phyloP scores from a whole-genome alignment of 2,329 filamentous ascomycete species.

The Fusarium virguliforme region DNA sequence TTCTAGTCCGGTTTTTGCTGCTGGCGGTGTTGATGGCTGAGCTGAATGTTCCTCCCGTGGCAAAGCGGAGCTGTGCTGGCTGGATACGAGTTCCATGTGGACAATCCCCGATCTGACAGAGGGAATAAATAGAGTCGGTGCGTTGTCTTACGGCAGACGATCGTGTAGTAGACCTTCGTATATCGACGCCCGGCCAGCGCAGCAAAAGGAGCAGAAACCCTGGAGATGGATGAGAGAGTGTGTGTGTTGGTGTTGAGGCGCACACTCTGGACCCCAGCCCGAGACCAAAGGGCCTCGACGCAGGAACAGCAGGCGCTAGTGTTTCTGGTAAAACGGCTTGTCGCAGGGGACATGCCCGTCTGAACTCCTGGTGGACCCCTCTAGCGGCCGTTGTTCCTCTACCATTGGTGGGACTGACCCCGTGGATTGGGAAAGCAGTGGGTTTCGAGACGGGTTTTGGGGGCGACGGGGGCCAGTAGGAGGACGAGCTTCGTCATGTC shows the following conservation, averaged over 20 bases:
- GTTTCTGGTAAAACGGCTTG: conserved; percentile 53
- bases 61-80: conserved; percentile 16
- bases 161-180: neutral
- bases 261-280: conserved; percentile 6
- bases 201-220: conserved; percentile 28
- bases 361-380: conserved; percentile 13
- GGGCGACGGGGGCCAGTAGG: conserved; percentile 33
- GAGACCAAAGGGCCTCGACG: conserved; percentile 37
- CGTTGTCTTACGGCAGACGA: conserved; percentile 6
- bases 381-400: neutral
- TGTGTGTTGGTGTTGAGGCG: conserved; percentile 29
- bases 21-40: conserved; percentile 10
- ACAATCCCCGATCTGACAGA: conserved; percentile 12
- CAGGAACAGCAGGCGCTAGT: conserved; percentile 55
- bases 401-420: conserved; percentile 37
- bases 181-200: conserved; percentile 4
- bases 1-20: neutral
- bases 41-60: neutral
- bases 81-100: conserved; percentile 14
- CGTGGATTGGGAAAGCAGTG: conserved; percentile 26
- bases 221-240: conserved; percentile 12
- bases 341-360: conserved; percentile 28
- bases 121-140: conserved; percentile 13
- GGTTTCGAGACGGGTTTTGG: conserved; percentile 40
- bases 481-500: conserved; percentile 30